These are phyloP conservation scores for Saturnispora mendoncae DNA, from an alignment of 805 yeast species.

Conservation along the genomic window DNA sequence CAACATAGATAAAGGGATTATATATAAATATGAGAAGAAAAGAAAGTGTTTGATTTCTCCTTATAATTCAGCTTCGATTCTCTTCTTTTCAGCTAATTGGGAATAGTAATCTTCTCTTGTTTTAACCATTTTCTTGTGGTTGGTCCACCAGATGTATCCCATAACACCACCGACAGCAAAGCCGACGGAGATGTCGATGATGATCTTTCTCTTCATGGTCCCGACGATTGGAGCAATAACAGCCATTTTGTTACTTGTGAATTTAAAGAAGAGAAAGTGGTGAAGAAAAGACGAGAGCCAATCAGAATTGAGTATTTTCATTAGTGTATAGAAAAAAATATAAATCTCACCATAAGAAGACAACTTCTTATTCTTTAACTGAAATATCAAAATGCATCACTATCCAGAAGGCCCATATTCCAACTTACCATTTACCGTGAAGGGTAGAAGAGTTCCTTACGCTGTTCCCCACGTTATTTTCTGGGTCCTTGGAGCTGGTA, in stretches of 20 bases:
- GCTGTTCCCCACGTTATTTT: constrained; percentile 74
- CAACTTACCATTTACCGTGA: constrained; percentile 91
- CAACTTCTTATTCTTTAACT: background rate
- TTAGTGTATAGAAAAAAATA: background rate
- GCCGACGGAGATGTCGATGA: constrained; percentile 70
- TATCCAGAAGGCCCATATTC: constrained; percentile 80
- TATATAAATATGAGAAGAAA: no score
- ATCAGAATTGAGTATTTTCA: constrained; percentile 10
- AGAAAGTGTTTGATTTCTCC: no score
- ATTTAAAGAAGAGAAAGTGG: constrained; percentile 5
- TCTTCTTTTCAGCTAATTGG: constrained; percentile 65
- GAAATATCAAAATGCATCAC: constrained; percentile 19
- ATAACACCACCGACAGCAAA: constrained; percentile 32
- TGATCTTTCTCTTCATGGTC: constrained; percentile 67
- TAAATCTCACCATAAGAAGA: background rate
- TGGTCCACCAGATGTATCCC: constrained; percentile 74
- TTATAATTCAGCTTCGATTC: constrained; percentile 41
- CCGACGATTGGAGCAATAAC: constrained; percentile 86
- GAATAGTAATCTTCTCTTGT: constrained; percentile 82
- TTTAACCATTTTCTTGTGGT: constrained; percentile 65
- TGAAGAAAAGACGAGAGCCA: constrained; percentile 7
- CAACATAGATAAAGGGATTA: no score
- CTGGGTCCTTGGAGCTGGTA: constrained; percentile 57
- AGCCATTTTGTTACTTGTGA: constrained; percentile 43
- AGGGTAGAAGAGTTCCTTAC: constrained; percentile 86